These are phyloP conservation scores for Diaporthe ilicicola DNA, from an alignment of 2,329 filamentous ascomycete species.

Conservation along the genomic window DNA sequence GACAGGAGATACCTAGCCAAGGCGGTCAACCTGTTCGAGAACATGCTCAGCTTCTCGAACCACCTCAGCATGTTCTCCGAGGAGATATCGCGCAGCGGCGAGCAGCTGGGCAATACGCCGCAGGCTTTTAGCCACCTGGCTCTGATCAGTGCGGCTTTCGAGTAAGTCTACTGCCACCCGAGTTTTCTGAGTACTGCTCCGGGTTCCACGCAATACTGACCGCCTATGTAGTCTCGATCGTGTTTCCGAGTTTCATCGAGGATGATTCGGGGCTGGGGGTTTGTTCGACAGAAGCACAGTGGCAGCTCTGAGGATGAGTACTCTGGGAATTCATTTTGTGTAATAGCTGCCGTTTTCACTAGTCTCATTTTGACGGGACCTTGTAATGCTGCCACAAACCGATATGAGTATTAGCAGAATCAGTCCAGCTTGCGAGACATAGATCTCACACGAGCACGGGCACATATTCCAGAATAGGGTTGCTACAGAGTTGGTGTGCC, in stretches of 20 bases:
- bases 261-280: not conserved
- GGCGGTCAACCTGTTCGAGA: slow-evolving; percentile 75
- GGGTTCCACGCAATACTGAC: not conserved
- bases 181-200: not conserved
- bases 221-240: not conserved
- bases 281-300: not conserved
- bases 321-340: not conserved
- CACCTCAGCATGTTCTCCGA: slow-evolving; percentile 80
- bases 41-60: slow-evolving; percentile 79
- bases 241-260: not conserved
- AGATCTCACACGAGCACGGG: too few species aligned
- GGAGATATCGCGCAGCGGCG: slow-evolving; percentile 77
- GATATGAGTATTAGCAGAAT: not conserved
- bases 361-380: too few species aligned
- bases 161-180: slow-evolving; percentile 42
- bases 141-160: slow-evolving; percentile 80
- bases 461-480: too few species aligned
- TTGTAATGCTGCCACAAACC: not conserved
- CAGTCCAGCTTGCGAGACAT: not conserved
- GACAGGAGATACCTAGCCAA: slow-evolving; percentile 69
- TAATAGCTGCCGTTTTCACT: not conserved
- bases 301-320: not conserved
- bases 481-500: too few species aligned
- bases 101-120: slow-evolving; percentile 82
- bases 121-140: slow-evolving; percentile 82